These are phyloP conservation scores for Kwoniella mangroviensis DNA, from an alignment of 768 basidiomycete genomes.

Conservation along the genomic window DNA sequence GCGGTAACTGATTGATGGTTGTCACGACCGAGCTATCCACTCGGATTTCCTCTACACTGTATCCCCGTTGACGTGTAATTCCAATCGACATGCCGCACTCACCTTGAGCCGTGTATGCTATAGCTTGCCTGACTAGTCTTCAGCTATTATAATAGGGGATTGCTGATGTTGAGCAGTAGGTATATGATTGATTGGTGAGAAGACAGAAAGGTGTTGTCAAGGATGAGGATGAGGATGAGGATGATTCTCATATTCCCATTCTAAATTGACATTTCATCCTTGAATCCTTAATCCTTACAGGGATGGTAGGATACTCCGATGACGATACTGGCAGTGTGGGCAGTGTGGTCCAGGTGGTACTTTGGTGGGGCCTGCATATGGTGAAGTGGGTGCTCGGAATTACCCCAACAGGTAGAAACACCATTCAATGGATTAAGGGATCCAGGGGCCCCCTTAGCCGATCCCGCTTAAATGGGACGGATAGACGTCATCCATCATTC, in stretches of 20 bases:
- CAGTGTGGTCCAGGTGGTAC: too few species aligned
- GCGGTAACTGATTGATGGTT: neutral
- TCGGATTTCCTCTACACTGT: neutral
- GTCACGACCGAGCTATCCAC: neutral
- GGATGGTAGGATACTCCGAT: conserved; percentile 2
- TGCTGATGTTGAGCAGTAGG: neutral
- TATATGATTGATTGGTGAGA: neutral
- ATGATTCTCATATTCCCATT: neutral
- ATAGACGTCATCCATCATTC: conserved; percentile 2
- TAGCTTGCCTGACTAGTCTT: neutral
- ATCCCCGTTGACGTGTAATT: neutral
- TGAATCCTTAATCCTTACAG: neutral
- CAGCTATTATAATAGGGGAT: neutral
- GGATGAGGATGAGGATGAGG: neutral
- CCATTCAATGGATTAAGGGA: conserved; percentile 1
- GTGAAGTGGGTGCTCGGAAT: neutral
- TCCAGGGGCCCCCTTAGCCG: conserved; percentile 14
- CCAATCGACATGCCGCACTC: neutral
- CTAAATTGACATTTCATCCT: neutral
- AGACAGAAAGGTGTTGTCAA: neutral
- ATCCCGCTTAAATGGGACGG: neutral
- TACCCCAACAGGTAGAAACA: conserved; percentile 9
- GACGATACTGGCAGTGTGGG: conserved; percentile 11
- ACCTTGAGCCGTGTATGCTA: neutral
- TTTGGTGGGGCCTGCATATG: conserved; percentile 8